phyloP scores from a whole-genome alignment of 306 rosid genomes.

The Cicer arietinum region DNA sequence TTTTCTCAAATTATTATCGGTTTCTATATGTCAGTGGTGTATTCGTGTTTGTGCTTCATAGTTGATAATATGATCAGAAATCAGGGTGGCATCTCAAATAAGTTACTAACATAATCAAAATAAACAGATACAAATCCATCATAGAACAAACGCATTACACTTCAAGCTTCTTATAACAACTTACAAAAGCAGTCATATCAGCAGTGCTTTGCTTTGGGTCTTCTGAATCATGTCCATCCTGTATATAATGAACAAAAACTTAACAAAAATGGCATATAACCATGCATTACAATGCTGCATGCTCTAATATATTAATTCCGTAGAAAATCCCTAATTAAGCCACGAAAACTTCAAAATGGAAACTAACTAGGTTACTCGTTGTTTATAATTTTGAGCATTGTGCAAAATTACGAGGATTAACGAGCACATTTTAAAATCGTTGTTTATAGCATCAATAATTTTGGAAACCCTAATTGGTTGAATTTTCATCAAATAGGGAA shows the following conservation, averaged over 20 bases:
- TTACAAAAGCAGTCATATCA: constrained; percentile 96
- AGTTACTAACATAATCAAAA: constrained; percentile 8
- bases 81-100: constrained; percentile 5
- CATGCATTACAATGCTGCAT: not conserved
- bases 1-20: too few species aligned
- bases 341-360: constrained; percentile 7
- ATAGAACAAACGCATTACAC: not conserved
- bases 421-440: not conserved
- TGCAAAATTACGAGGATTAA: not conserved
- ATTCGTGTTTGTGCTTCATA: too few species aligned
- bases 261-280: constrained; percentile 7
- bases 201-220: constrained; percentile 89
- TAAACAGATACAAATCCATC: constrained; percentile 16
- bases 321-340: constrained; percentile 6
- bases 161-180: constrained; percentile 43
- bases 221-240: constrained; percentile 86
- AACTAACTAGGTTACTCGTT: not conserved
- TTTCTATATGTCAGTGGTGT: too few species aligned
- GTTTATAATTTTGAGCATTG: not conserved
- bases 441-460: not conserved
- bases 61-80: constrained; percentile 7
- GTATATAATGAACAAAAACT: constrained; percentile 12
- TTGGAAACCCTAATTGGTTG: constrained; percentile 54
- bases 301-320: not conserved
- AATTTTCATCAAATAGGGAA: not conserved